Base-by-base conservation (phyloP, 73 alveolate genomes). In the Vitrella brassicaformis region DNA sequence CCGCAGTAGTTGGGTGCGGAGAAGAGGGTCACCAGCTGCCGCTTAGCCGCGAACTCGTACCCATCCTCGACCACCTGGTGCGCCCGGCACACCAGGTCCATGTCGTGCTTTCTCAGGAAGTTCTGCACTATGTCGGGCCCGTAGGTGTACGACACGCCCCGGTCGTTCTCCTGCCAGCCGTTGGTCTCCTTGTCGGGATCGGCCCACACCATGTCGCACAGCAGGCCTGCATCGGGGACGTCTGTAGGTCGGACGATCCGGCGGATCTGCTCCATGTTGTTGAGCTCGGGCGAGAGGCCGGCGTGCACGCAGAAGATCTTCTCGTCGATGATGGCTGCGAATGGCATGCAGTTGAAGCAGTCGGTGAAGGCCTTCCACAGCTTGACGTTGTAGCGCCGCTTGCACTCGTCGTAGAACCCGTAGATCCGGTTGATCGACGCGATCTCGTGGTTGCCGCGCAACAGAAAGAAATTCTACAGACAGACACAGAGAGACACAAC, bases 321-420 rank as follows among this genome's bases (percentile, higher is more conserved):
- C 76, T 95, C 99, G 73, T 95, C 99, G 68, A 95, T 89, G 78
- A 95, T 82, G 71, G 98, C 97, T 29, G 98, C 96, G 25, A 95
- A 97, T 19, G 99, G 99, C 27, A 95, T 89, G 88, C 99, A 95
- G 87, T 95, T 95, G 86, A 95, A 95, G 82, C 98, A 93, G 81
- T 95, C 99, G 19, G 98, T 95, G 87, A 95, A 95, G 70, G 97
- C 93, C 82, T 95, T 95, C 99, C 99, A 95, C 71, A 95, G 56
- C 87, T 87, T 72, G 67, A 80, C 72, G 73, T 77, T 80, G 71
- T 80, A 80, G 39, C 87, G 81, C 47, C 87, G 72, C 75, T 91
- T 95, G 90, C 99, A 95, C 83, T 95, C 99, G 82, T 95, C 99
- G 80, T 95, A 95, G 88, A 95, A 95, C 29, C 99, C 99, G 81